These are phyloP conservation scores for Wickerhamiella infanticola DNA, from an alignment of 1,139 yeast species.

Conservation along the genomic window DNA sequence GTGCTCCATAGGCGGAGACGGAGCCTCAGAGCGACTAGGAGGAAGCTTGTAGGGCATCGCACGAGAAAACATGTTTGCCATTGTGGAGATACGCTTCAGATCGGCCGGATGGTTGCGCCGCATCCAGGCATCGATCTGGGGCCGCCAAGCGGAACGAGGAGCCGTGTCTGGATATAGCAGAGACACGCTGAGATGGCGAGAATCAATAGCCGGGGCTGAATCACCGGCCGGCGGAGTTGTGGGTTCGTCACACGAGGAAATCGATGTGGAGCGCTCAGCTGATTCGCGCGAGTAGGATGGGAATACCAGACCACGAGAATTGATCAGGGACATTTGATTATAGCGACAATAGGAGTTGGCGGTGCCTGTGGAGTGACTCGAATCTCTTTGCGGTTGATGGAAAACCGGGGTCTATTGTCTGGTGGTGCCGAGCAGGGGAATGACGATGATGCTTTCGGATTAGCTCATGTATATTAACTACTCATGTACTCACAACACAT, in stretches of 20 bases:
- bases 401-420: no score
- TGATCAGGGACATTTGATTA: slow-evolving; percentile 6
- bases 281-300: slow-evolving; percentile 5
- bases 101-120: slow-evolving; percentile 14
- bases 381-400: no score
- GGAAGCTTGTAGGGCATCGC: not conserved
- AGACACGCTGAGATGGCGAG: slow-evolving; percentile 9
- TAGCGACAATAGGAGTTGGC: no score
- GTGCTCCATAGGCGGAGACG: not conserved
- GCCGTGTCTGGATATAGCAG: slow-evolving; percentile 28
- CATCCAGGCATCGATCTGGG: slow-evolving; percentile 26
- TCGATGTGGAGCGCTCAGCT: slow-evolving; percentile 3
- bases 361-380: no score
- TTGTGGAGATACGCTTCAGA: not conserved
- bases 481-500: not conserved
- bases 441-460: not conserved
- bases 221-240: not conserved
- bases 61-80: slow-evolving; percentile 3
- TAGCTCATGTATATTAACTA: not conserved
- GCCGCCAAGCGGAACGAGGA: slow-evolving; percentile 26
- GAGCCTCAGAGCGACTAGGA: not conserved
- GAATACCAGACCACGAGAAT: slow-evolving; percentile 2
- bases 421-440: no score
- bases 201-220: not conserved
- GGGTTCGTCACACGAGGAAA: slow-evolving; percentile 5